phyloP scores from a whole-genome alignment of 2,329 filamentous ascomycete genomes.

The Arthroderma sp. region DNA sequence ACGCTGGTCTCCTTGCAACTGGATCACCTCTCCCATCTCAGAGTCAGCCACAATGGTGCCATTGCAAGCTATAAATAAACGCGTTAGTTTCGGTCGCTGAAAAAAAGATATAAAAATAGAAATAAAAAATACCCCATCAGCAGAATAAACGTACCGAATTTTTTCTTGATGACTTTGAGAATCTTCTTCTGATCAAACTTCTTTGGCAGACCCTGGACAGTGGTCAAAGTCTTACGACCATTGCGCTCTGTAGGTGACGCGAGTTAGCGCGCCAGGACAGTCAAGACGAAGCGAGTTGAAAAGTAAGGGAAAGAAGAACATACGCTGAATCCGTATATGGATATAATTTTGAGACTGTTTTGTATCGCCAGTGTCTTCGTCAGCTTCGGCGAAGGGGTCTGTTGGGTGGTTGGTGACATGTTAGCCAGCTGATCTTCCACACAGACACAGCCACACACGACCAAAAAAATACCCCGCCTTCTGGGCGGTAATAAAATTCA shows the following conservation, averaged over 20 bases:
- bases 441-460: conserved; percentile 11
- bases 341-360: conserved; percentile 97
- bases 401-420: conserved; percentile 8
- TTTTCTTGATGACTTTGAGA: conserved; percentile 99
- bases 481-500: no score
- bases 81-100: conserved; percentile 12
- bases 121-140: neutral
- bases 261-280: conserved; percentile 13
- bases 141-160: conserved; percentile 56
- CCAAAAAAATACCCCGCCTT: conserved; percentile 25
- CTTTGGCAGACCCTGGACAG: conserved; percentile 95
- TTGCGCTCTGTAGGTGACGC: conserved; percentile 64
- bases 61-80: conserved; percentile 67
- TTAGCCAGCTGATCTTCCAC: conserved; percentile 15
- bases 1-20: conserved; percentile 98
- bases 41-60: conserved; percentile 93
- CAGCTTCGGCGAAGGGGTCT: conserved; percentile 99
- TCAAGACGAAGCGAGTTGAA: neutral
- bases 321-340: conserved; percentile 99
- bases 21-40: conserved; percentile 98
- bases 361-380: conserved; percentile 94
- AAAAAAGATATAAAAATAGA: neutral
- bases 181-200: conserved; percentile 99
- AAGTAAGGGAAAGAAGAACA: conserved; percentile 27
- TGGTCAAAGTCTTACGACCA: conserved; percentile 99